Evolutionary conservation across 2,329 filamentous ascomycete genomes (phyloP), one percentile per base, ranked within the genome.

Genomic region (Diaporthe nobilis): DNA sequence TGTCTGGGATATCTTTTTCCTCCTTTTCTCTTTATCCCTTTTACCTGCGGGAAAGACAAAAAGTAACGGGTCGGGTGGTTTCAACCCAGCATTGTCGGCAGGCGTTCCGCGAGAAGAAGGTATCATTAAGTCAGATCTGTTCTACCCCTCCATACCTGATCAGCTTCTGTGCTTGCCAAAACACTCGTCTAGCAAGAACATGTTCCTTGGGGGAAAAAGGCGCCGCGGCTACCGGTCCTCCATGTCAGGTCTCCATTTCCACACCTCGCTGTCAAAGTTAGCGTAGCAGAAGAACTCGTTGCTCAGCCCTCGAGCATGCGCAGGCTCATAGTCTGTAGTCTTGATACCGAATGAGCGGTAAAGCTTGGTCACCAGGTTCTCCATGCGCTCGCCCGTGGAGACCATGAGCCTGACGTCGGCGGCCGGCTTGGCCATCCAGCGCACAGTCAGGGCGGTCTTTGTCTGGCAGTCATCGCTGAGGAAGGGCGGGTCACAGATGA

Each of bases 201-300:
- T 37, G 28, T n/a, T 10, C 47, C 31, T 20, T 1, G 12, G 12
- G 4, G 10, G 12, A 34, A 37, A 31, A 31, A 31, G 20, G 12
- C 9, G 9, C n/a, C 37, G 13, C 37, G 39, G n/a, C 71, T 75
- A 37, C 47, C 67, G 34, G 22, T 71, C 20, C 78, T 61, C 73
- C 73, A 73, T 76, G 73, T 71, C 71, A 71, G 82, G 79, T 82
- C 82, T 79, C 84, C 85, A 90, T 58, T 81, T 84, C 88, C 90
- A 91, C 6, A 82, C 83, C 9, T 85, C 85, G 79, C 92, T 90
- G 82, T 94, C 92, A 81, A 94, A 96, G 81, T 94, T 96, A 34
- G 94, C 91, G 81, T 95, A 96, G 83, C 93, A 95, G 81, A 90
- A 89, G 82, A 95, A 97, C 83, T 95, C 93, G 81, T 97, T 97